These are phyloP conservation scores for Clarireedia monteithiana DNA, from an alignment of 2,329 filamentous ascomycete species.

Conservation along the genomic window DNA sequence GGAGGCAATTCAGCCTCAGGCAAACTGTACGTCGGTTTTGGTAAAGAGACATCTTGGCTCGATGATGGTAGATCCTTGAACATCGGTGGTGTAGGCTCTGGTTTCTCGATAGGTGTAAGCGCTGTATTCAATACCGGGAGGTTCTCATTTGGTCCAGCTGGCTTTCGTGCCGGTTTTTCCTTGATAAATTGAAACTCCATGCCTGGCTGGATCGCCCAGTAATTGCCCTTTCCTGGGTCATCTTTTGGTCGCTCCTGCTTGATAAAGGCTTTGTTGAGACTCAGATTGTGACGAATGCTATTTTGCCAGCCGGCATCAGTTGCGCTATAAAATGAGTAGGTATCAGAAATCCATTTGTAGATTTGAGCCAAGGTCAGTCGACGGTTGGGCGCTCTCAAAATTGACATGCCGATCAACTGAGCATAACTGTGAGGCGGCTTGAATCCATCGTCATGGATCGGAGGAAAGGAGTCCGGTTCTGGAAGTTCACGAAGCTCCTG, in stretches of 20 bases:
- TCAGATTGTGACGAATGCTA: conserved; percentile 96
- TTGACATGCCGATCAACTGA: conserved; percentile 92
- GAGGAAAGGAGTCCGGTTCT: conserved; percentile 57
- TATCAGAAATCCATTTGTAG: conserved; percentile 99
- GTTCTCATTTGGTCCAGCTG: conserved; percentile 47
- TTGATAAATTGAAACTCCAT: conserved; percentile 86
- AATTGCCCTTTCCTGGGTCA: conserved; percentile 94
- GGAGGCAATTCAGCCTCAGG: conserved; percentile 19
- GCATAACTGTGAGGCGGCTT: conserved; percentile 94
- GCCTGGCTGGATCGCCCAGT: conserved; percentile 89
- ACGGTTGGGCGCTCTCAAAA: conserved; percentile 74
- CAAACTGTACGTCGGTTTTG: conserved; percentile 16
- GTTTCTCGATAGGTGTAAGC: conserved; percentile 16
- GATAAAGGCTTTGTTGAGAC: conserved; percentile 91
- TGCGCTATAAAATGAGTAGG: conserved; percentile 78
- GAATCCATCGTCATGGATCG: conserved; percentile 73
- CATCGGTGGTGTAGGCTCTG: conserved; percentile 17
- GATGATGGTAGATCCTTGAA: conserved; percentile 24
- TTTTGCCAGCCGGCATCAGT: conserved; percentile 95
- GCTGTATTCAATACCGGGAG: conserved; percentile 24
- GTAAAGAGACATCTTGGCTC: conserved; percentile 18
- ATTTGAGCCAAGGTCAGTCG: conserved; percentile 89
- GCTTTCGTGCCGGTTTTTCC: conserved; percentile 65
- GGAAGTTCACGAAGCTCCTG: conserved; percentile 29
- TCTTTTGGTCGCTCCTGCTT: conserved; percentile 96